Evolutionary conservation across 441 rosid genomes (phyloP).

Genomic region (Pelargonium australe): DNA sequence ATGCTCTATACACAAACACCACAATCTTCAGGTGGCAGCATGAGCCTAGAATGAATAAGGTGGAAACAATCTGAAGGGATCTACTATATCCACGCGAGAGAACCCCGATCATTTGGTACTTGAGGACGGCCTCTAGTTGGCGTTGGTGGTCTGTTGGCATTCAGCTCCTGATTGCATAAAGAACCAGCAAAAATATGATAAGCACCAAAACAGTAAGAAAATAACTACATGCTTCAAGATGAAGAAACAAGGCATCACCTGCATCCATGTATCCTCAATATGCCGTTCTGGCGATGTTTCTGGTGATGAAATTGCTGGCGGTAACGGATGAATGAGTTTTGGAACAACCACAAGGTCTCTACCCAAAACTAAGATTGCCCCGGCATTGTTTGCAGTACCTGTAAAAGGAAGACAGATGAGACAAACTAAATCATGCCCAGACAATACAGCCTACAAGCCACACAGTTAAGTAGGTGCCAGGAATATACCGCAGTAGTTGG

Average conservation of each 20-base stretch:
- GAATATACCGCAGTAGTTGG: slow-evolving; percentile 86
- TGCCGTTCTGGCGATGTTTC: slow-evolving; percentile 81
- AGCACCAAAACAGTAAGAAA: background rate
- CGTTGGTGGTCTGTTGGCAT: slow-evolving; percentile 90
- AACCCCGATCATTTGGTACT: slow-evolving; percentile 69
- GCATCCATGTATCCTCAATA: slow-evolving; percentile 98
- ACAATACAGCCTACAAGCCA: slow-evolving; percentile 1
- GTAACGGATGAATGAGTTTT: slow-evolving; percentile 88
- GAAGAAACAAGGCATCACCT: slow-evolving; percentile 38
- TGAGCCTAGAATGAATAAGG: slow-evolving; percentile 24
- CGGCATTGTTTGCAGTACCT: slow-evolving; percentile 98
- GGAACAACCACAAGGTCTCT: slow-evolving; percentile 99
- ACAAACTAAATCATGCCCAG: no score
- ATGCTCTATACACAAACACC: slow-evolving; percentile 38
- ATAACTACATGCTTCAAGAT: background rate
- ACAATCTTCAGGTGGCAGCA: slow-evolving; percentile 32
- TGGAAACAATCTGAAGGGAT: slow-evolving; percentile 22
- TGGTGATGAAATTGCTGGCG: slow-evolving; percentile 84
- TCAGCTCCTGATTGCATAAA: slow-evolving; percentile 61
- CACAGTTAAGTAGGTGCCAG: background rate
- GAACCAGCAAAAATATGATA: slow-evolving; percentile 3
- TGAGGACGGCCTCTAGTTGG: slow-evolving; percentile 98
- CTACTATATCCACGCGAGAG: slow-evolving; percentile 81
- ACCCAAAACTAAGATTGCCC: slow-evolving; percentile 94
- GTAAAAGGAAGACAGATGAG: background rate